Percentiles rank a stretch among this genome's conserved stretches.
These are phyloP conservation scores for Rhodamnia argentea DNA, from an alignment of 345 rosid species.

Conservation along the genomic window DNA sequence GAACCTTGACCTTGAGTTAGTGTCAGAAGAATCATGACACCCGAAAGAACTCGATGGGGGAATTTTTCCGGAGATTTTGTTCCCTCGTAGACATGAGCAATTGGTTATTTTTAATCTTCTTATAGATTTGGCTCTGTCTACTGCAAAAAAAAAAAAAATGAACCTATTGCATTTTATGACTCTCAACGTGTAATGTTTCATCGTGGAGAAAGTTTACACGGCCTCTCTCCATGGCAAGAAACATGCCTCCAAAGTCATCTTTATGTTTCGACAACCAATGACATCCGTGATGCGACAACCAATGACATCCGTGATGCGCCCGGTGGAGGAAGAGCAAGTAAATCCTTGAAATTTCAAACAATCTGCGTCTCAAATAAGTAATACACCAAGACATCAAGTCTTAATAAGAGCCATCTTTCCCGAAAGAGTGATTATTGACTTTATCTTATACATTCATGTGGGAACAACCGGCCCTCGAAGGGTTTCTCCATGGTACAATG, in stretches of 20 bases:
- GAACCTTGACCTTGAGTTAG: background rate
- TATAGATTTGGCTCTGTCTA: background rate
- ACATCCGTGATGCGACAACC: background rate
- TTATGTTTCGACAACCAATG: background rate
- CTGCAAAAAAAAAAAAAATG: background rate
- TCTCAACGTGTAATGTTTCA: background rate
- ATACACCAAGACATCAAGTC: background rate
- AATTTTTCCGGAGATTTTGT: background rate
- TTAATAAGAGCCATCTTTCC: background rate
- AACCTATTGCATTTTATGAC: background rate
- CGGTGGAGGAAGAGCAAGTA: background rate
- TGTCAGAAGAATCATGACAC: background rate
- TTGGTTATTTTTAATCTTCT: background rate
- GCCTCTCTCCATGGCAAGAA: background rate
- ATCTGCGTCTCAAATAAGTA: background rate
- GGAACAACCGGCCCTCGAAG: background rate
- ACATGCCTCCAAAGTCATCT: background rate
- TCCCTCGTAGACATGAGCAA: background rate
- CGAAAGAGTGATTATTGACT: background rate
- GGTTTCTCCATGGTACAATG: background rate
- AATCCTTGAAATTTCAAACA: background rate
- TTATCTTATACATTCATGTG: background rate
- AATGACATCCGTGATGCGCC: background rate
- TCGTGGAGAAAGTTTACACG: background rate
- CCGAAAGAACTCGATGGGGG: background rate